Base-by-base conservation (phyloP, 2,329 filamentous ascomycete species). In the Colletotrichum plurivorum region DNA sequence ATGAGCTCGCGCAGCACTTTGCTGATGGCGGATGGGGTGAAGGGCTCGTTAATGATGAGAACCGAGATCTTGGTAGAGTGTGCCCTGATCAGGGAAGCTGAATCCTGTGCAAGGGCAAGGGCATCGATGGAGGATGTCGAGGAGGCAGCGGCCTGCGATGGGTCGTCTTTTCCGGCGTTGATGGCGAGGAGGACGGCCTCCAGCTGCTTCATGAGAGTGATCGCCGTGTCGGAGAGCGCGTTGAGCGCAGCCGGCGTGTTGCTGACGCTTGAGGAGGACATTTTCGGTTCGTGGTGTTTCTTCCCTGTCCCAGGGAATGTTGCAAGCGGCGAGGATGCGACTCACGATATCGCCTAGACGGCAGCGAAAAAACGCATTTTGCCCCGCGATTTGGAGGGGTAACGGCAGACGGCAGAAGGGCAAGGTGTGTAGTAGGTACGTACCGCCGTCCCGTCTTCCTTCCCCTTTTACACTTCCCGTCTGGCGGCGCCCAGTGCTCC, bases 31-130 rank as follows among this genome's bases (percentile, higher is more conserved):
- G 91, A 90, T 0, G 93, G 90, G 0, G 94, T 96, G 73, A 97
- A 97, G 0, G 95, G 95, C 18, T 93, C 88, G 75, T 93, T 97
- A 75, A 97, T 92, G 1, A 96, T 88, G 13, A 98, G 87, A 1
- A 98, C 90, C 0, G 93, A 95, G 27, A 98, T 86, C 71, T 97
- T 97, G 6, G 94, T 97, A 2, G 91, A 89, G 77, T 98, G 94
- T 0, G 94, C 93, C 77, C 89, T 91, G 68, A 97, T 89, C 5
- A 97, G 85, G 27, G 86, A 88, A 0, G 93, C 88, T 0, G 93
- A 88, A 74, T 95, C 92, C 74, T 88, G 87, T 41, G 95, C 89
- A 67, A 95, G 86, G 15, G 89, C 82, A 25, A 97, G 86, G 10
- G 90, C 85, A 71, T 92, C 80, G 76, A 89, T 72, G n/a, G 78